These are phyloP conservation scores for Apiospora koreana DNA, from an alignment of 2,329 filamentous ascomycete species.

Conservation along the genomic window DNA sequence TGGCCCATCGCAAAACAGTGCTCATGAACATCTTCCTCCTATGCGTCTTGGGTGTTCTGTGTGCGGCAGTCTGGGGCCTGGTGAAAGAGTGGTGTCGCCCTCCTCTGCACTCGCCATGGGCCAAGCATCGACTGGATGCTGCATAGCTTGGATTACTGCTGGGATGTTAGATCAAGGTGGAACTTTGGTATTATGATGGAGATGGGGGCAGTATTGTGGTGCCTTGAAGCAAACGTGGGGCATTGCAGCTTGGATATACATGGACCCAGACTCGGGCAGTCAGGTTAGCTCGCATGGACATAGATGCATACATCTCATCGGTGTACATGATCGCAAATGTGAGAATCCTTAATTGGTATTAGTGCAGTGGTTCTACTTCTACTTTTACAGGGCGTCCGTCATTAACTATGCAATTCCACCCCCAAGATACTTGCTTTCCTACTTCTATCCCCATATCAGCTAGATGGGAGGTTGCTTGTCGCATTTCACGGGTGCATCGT, in stretches of 20 bases:
- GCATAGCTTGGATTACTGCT: not conserved
- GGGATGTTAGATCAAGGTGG: too few species aligned
- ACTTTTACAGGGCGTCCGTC: not conserved
- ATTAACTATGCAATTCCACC: not conserved
- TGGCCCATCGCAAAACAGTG: not conserved
- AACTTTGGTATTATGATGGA: too few species aligned
- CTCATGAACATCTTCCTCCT: not conserved
- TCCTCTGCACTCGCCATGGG: not conserved
- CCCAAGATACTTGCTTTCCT: not conserved
- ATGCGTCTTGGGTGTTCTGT: not conserved
- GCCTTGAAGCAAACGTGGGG: too few species aligned
- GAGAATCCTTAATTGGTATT: not conserved
- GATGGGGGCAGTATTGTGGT: too few species aligned
- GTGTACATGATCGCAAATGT: too few species aligned
- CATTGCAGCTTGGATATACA: too few species aligned
- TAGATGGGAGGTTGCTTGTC: slow-evolving; percentile 23
- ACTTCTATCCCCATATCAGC: not conserved
- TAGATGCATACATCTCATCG: too few species aligned
- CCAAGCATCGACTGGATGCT: not conserved
- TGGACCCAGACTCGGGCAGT: too few species aligned
- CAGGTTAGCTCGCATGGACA: too few species aligned
- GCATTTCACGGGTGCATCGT: slow-evolving; percentile 25
- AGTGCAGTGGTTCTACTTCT: not conserved
- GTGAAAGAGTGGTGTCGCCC: not conserved
- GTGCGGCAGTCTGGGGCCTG: not conserved